These are phyloP conservation scores for Elaeagnus macrophylla DNA, from an alignment of 306 rosid genomes.

Conservation along the genomic window DNA sequence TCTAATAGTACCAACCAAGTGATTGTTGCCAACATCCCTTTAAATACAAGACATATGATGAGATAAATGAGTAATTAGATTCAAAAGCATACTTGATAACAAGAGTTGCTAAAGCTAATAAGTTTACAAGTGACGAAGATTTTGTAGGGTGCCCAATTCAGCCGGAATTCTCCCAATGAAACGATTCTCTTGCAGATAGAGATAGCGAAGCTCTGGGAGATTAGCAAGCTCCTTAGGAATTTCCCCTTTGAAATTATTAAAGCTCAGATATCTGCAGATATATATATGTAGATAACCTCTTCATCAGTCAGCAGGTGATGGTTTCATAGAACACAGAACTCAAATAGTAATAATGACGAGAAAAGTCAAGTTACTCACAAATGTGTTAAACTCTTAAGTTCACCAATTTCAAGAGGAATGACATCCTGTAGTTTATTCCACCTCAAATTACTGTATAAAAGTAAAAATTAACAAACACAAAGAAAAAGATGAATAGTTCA, in stretches of 20 bases:
- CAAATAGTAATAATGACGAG: background rate
- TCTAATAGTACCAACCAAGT: constrained; percentile 94
- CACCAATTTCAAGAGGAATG: constrained; percentile 94
- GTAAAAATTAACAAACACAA: constrained; percentile 2
- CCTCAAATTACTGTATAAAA: constrained; percentile 71
- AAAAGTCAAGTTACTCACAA: constrained; percentile 52
- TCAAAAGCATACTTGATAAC: constrained; percentile 7
- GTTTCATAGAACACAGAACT: constrained; percentile 1
- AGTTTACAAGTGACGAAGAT: constrained; percentile 78
- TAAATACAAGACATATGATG: constrained; percentile 12
- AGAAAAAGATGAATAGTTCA: background rate
- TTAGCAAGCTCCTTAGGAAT: constrained; percentile 90
- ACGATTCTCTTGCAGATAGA: constrained; percentile 89
- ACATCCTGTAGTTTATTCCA: constrained; percentile 97
- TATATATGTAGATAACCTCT: constrained; percentile 1
- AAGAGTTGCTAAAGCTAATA: constrained; percentile 1
- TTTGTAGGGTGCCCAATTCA: constrained; percentile 87
- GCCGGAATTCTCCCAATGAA: constrained; percentile 76
- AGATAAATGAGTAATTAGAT: constrained; percentile 13
- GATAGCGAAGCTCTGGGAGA: constrained; percentile 91
- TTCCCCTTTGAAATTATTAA: constrained; percentile 95
- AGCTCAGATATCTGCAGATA: constrained; percentile 70
- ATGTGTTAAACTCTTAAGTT: constrained; percentile 91
- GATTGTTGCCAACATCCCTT: constrained; percentile 97
- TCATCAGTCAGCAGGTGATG: constrained; percentile 2